A percentile compares a stretch with the other conserved stretches of the same genome.
phyloP scores from a whole-genome alignment of 257 asterid genomes.

The Eucommia ulmoides region DNA sequence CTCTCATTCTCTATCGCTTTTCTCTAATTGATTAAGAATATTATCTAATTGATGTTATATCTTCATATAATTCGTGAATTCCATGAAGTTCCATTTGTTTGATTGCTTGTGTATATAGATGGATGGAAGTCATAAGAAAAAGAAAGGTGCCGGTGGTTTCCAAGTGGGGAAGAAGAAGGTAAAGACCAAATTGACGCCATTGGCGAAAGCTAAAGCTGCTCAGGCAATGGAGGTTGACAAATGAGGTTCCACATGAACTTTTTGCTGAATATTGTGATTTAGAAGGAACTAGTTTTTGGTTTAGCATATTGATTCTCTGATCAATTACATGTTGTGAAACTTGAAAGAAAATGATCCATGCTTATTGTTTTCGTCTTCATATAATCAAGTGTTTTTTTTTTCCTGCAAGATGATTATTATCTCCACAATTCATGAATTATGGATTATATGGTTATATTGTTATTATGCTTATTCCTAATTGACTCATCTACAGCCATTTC shows the following conservation, averaged over 20 bases:
- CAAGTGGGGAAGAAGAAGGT: conserved; percentile 91
- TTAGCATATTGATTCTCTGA: not conserved
- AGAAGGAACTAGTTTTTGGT: not conserved
- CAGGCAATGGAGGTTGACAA: conserved; percentile 95
- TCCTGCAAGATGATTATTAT: not conserved
- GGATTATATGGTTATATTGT: not conserved
- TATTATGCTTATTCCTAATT: too few relatives aligned
- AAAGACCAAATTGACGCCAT: conserved; percentile 74
- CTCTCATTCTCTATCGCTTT: not conserved
- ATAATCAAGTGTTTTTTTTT: not conserved
- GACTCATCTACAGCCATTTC: too few relatives aligned
- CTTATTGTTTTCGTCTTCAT: not conserved
- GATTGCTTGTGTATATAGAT: conserved; percentile 36
- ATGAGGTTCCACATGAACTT: conserved; percentile 23
- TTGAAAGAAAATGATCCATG: not conserved
- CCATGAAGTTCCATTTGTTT: conserved; percentile 6
- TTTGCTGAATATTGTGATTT: not conserved
- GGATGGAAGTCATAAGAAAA: conserved; percentile 70
- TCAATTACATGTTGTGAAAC: not conserved
- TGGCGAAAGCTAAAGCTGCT: conserved; percentile 94
- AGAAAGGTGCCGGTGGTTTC: conserved; percentile 61
- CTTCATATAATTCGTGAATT: not conserved
- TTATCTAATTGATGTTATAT: not conserved
- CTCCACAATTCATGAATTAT: not conserved
- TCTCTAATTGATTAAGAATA: not conserved